Conservation (phyloP, 257 asterid species). For the Knoxia roxburghii region DNA sequence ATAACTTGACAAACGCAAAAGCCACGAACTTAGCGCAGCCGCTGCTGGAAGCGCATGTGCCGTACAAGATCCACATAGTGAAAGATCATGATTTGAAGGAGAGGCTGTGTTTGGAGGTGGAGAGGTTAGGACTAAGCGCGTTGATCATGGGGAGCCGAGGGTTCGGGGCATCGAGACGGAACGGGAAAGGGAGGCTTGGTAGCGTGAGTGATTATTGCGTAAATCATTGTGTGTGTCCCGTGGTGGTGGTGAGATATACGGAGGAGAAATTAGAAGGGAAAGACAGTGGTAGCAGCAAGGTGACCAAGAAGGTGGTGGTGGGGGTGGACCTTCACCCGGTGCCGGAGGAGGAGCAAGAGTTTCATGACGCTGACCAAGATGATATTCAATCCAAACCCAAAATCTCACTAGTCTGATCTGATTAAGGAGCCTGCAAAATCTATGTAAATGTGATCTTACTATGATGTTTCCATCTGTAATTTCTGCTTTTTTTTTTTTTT, state of each 20-base stretch:
- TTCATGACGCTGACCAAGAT: conserved; percentile 37
- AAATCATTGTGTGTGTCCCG: conserved; percentile 52
- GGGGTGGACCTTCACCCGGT: conserved; percentile 21
- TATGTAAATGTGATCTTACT: not conserved
- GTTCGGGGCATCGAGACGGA: conserved; percentile 28
- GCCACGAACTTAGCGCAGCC: conserved; percentile 35
- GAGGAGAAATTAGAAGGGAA: conserved; percentile 9
- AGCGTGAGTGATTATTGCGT: conserved; percentile 63
- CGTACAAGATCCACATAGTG: conserved; percentile 49
- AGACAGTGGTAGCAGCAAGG: not conserved
- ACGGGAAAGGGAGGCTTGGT: conserved; percentile 40
- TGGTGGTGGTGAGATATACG: conserved; percentile 45
- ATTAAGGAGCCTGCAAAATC: not conserved
- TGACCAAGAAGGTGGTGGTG: conserved; percentile 6
- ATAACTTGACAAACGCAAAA: conserved; percentile 29
- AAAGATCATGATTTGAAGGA: conserved; percentile 54
- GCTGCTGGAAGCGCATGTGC: conserved; percentile 33
- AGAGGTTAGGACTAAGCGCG: conserved; percentile 43
- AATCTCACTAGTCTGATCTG: not conserved
- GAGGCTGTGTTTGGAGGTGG: conserved; percentile 54
- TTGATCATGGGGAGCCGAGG: conserved; percentile 60
- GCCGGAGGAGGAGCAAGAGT: conserved; percentile 28
- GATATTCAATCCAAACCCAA: not conserved
- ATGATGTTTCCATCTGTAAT: too few species aligned
- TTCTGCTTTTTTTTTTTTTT: too few species aligned